A percentile compares a stretch with the other conserved stretches of the same genome.
Evolutionary conservation across 768 basidiomycete species (phyloP).

Genomic region (Kwoniella dejecticola): DNA sequence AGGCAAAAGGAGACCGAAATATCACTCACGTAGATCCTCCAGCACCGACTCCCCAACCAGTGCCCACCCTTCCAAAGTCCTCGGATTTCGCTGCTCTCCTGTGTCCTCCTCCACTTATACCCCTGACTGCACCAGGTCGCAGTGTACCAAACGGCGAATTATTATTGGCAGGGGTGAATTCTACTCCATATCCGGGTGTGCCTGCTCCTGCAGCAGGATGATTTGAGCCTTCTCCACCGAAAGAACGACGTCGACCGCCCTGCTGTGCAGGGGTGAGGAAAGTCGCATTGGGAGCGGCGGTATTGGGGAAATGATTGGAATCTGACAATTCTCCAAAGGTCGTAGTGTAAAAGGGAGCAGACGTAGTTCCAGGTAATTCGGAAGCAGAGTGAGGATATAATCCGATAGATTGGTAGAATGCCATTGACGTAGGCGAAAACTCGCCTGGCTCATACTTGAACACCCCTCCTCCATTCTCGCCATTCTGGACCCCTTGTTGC

Average conservation of each 20-base stretch:
- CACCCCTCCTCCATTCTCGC: conserved; percentile 7
- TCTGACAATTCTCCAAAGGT: conserved; percentile 28
- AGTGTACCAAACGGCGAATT: conserved; percentile 14
- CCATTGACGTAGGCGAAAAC: conserved; percentile 47
- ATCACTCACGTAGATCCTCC: conserved; percentile 48
- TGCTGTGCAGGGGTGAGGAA: conserved; percentile 22
- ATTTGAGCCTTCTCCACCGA: conserved; percentile 28
- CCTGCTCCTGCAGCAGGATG: conserved; percentile 50
- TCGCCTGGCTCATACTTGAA: conserved; percentile 41
- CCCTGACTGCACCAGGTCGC: conserved; percentile 21
- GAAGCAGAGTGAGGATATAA: conserved; percentile 24
- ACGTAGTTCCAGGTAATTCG: conserved; percentile 32
- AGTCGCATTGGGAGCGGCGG: conserved; percentile 17
- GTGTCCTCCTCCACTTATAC: conserved; percentile 53
- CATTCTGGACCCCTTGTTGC: neutral
- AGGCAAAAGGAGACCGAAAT: neutral
- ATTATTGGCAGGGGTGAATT: conserved; percentile 19
- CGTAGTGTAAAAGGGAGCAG: conserved; percentile 38
- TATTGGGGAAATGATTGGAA: conserved; percentile 8
- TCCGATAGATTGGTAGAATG: conserved; percentile 45
- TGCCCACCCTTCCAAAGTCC: conserved; percentile 58
- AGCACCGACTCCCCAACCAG: conserved; percentile 42
- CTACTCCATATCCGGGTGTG: conserved; percentile 49
- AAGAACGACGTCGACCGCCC: conserved; percentile 27
- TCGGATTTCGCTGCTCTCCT: conserved; percentile 66